Base-by-base conservation (phyloP, 1,284 basidiomycete genomes). In the Hemileia vastatrix region DNA sequence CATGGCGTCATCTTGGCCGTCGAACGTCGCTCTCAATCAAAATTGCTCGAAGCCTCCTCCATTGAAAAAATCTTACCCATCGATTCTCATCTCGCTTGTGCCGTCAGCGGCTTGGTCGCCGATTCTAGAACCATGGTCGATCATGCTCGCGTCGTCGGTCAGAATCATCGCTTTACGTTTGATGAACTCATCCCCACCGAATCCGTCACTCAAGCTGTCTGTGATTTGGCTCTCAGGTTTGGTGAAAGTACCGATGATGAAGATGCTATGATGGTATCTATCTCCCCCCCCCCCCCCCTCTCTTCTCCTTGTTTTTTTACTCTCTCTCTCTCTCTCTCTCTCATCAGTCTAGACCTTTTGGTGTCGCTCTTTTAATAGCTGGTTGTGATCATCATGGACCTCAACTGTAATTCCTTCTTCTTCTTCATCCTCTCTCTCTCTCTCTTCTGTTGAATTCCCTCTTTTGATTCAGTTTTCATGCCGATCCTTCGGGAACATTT, bases 31-130 rank as follows among this genome's bases (percentile, higher is more conserved):
- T 91, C 96, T 57, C 93, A 96, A 78, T 97, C 93, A 0, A 88
- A 91, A 23, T 83, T 99, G 59, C 85, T 98, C 69, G 95, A 97
- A 80, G 86, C 90, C 18, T 88, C 85, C 67, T 93, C 91, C 61
- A 94, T 99, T 76, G 95, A 99, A 77, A 98, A 98, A 81, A 98
- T 99, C 76, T 97, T 98, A 93, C 94, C 98, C 80, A 96, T 98
- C 72, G 95, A 99, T 79, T 74, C 78, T 15, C 95, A 99, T 79
- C 83, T 99, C 60, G 95, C 92, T 18, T 96, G 93, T 71, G 95
- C 95, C 60, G 97, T 99, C 92, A 93, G 90, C 61, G 94, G 94
- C 21, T 83, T 99, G 67, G 95, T 91, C 33, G 95, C 95, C 57
- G 95, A 98, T 78, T 95, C 95, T 55, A 84, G 95, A 68, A 99